Conservation (phyloP, 2,329 filamentous ascomycete genomes). For the Neoscytalidium dimidiatum region DNA sequence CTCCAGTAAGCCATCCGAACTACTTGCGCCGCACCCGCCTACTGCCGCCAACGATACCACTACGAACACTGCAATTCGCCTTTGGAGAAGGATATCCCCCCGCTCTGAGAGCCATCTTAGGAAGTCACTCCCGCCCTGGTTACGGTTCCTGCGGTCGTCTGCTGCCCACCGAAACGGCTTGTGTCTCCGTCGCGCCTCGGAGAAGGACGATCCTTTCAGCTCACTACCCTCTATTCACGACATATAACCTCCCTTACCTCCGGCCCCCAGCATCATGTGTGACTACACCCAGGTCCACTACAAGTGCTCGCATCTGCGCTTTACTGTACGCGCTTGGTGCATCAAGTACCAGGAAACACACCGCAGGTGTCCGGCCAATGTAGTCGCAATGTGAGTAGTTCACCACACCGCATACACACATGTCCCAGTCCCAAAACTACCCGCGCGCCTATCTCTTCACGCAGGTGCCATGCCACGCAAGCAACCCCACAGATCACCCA, state of each 20-base stretch:
- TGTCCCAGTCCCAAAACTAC: not conserved
- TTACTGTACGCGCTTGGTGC: conserved; percentile 60
- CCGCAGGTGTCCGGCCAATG: conserved; percentile 56
- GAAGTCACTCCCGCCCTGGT: not conserved
- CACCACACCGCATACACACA: not conserved
- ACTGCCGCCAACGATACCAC: not conserved
- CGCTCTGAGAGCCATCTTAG: not conserved
- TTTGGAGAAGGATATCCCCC: not conserved
- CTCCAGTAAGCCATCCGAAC: not conserved
- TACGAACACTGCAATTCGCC: not conserved
- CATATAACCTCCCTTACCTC: not conserved
- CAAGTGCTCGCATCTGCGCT: conserved; percentile 57
- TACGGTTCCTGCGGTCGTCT: not conserved
- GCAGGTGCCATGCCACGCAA: conserved; percentile 16
- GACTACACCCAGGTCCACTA: conserved; percentile 63
- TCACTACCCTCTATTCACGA: not conserved
- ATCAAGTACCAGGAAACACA: conserved; percentile 56
- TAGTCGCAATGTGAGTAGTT: conserved; percentile 51
- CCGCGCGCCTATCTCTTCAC: conserved; percentile 6
- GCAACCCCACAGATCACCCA: conserved; percentile 7
- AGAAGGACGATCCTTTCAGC: not conserved
- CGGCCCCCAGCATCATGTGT: conserved; percentile 48
- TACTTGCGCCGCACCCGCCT: not conserved
- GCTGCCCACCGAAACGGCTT: not conserved
- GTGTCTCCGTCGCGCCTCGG: not conserved